Base-by-base conservation (phyloP, 2,329 filamentous ascomycete species). In the Phoma herbarum region DNA sequence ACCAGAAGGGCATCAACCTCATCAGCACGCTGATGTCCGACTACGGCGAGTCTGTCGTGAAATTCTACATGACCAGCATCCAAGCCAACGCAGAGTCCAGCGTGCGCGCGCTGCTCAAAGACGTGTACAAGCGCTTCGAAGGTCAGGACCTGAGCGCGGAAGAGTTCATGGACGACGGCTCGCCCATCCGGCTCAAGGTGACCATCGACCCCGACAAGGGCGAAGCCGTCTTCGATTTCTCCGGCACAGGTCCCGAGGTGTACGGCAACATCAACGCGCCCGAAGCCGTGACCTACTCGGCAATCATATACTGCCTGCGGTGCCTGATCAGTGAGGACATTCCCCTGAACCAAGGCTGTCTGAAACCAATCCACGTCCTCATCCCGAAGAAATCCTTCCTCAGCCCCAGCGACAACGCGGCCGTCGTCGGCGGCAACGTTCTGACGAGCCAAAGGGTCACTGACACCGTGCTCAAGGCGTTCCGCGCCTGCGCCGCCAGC, bases 121-220 rank as follows among this genome's bases (percentile, higher is more conserved):
- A 85, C 3, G 88, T 94, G n/a, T 84, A 87, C 68, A 84, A 84
- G 61, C 83, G 86, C 23, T 91, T 92, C 65, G 83, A 87, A 64
- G 89, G 89, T 2, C 83, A 86, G 57, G 86, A 90, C n/a, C 83
- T 96, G 0, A 84, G 86, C 8, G 90, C 92, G 0, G 82, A 88
- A 1, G 92, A 96, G 71, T 92, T 88, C 79, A 95, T 96, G 90
- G 92, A 96, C 67, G 92, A 96, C 67, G 92, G 92, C 25, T 90
- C 86, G 10, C 90, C 91, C 0, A 94, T 96, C 68, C 82, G 85
- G 50, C 83, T 96, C 7, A 89, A 87, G 61, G 84, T 96, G 11
- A 88, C 86, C 1, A 95, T 96, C 63, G 86, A 94, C 69, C 84
- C 85, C 0, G 83, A 87, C 0, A 88, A 90, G 41, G 92, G 91